These are phyloP conservation scores for Quercus dentata DNA, from an alignment of 306 rosid species.

Conservation along the genomic window DNA sequence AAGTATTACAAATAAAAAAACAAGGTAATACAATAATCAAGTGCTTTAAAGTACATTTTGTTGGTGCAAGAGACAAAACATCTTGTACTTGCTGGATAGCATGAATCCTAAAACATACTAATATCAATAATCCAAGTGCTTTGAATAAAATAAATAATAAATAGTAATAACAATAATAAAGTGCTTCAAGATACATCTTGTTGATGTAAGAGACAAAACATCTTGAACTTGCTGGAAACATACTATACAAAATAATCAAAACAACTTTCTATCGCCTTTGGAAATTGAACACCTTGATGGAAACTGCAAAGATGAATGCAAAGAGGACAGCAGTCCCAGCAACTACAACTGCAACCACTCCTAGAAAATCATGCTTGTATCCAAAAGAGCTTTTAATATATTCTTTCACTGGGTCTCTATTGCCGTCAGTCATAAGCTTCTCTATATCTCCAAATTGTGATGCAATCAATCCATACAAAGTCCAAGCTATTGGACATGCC, in stretches of 20 bases:
- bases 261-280: slow-evolving; percentile 35
- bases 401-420: slow-evolving; percentile 13
- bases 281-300: slow-evolving; percentile 44
- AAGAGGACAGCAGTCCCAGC: slow-evolving; percentile 34
- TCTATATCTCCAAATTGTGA: slow-evolving; percentile 41
- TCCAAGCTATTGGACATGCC: slow-evolving; percentile 22
- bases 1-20: too few relatives aligned
- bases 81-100: too few relatives aligned
- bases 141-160: too few relatives aligned
- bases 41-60: too few relatives aligned
- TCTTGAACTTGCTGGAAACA: too few relatives aligned
- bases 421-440: slow-evolving; percentile 2
- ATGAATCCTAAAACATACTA: background rate
- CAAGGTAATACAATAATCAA: too few relatives aligned
- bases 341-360: slow-evolving; percentile 28
- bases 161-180: too few relatives aligned
- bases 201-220: too few relatives aligned
- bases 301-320: slow-evolving; percentile 41
- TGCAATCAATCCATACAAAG: slow-evolving; percentile 17
- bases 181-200: too few relatives aligned
- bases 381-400: slow-evolving; percentile 39
- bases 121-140: too few relatives aligned
- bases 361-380: slow-evolving; percentile 37
- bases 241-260: too few relatives aligned
- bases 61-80: too few relatives aligned